A percentile compares a stretch with the other conserved stretches of the same genome.
phyloP scores from a whole-genome alignment of 805 yeast genomes.

The Nakazawaea laoshanensis region DNA sequence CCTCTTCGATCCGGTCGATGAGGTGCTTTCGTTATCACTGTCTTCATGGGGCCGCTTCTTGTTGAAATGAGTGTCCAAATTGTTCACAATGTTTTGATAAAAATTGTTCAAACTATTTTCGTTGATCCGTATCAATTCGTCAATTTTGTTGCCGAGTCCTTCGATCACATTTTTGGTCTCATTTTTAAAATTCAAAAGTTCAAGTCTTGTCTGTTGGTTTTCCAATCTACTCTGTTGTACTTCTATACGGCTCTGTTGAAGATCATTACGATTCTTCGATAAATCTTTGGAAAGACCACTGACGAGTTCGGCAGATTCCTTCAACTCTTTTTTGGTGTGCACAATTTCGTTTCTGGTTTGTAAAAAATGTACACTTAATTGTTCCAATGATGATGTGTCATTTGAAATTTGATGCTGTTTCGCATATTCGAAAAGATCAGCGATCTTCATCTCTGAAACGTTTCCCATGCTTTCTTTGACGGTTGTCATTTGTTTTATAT shows the following conservation, averaged over 20 bases:
- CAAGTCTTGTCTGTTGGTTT: conserved; percentile 10
- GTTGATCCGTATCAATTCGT: conserved; percentile 4
- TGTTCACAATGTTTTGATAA: conserved; percentile 9
- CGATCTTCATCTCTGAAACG: conserved; percentile 3
- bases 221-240: conserved; percentile 9
- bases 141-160: conserved; percentile 3
- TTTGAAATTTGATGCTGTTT: not conserved
- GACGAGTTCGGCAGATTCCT: conserved; percentile 1
- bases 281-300: conserved; percentile 4
- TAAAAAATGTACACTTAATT: not conserved
- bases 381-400: not conserved
- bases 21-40: too few species aligned
- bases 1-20: not conserved
- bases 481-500: not conserved
- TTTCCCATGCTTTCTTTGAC: not conserved
- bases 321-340: conserved; percentile 5
- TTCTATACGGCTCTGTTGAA: conserved; percentile 10
- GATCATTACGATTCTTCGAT: conserved; percentile 8
- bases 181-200: conserved; percentile 8
- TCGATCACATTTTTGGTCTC: conserved; percentile 7
- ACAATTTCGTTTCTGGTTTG: conserved; percentile 1
- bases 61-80: conserved; percentile 7
- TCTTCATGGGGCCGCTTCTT: too few species aligned
- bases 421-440: conserved; percentile 4
- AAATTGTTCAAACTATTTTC: conserved; percentile 1